Base-by-base conservation (phyloP, 2,329 filamentous ascomycete species). In the Colletotrichum karsti region DNA sequence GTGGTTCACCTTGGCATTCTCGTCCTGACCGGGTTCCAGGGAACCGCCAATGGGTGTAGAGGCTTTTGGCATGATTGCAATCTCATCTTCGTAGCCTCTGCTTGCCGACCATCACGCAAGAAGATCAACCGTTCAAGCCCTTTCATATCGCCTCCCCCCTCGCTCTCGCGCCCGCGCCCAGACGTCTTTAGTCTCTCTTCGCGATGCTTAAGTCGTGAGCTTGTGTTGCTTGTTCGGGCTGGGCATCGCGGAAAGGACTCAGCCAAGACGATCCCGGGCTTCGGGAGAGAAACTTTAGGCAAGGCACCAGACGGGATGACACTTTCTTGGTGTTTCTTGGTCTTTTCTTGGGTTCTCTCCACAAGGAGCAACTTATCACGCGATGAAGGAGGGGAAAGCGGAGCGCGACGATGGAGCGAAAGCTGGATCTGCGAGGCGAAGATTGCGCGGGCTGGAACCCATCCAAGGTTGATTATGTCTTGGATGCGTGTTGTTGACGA, bases 141-240 rank as follows among this genome's bases (percentile, higher is more conserved):
- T 26, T n/a, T n/a, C n/a, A n/a, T n/a, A n/a, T n/a, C n/a, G n/a
- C n/a, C n/a, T n/a, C n/a, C 50, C 2, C 26, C 13, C 28, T 42
- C 37, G 1, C 18, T 15, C n/a, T n/a, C n/a, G 53, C 44, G 46
- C 53, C 60, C 28, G 44, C 46, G 39, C 60, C 46, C 22, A 59
- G 53, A 24, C 54, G 26, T 18, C 30, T 24, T 41, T 51, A 35
- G 13, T 5, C 12, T n/a, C n/a, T 22, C 30, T 22, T 7, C 13
- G 18, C n/a, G 9, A 53, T 26, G 60, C 46, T 64, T 58, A 20
- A 53, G 15, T 9, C 22, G n/a, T 18, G 46, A 59, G 60, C 53
- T 67, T 64, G 46, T 39, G 60, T 54, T 64, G 60, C 60, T 67
- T 54, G 64, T 64, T 48, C 28, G 5, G 44, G 18, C 64, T 64